A percentile compares a stretch with the other conserved stretches of the same genome.
phyloP scores from a whole-genome alignment of 257 asterid species.

The Solanum paucissectum region DNA sequence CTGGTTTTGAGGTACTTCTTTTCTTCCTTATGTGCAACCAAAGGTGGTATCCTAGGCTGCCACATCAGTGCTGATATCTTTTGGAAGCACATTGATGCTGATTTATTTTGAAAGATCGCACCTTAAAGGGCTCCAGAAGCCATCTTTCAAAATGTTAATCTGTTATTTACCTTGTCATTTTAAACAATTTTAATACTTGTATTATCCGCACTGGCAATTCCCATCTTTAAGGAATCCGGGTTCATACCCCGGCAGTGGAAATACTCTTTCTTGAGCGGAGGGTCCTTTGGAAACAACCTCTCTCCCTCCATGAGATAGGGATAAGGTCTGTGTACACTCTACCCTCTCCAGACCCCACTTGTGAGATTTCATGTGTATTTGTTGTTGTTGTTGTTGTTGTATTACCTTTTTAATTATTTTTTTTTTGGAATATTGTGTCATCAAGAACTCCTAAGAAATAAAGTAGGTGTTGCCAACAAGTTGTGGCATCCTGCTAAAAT shows the following conservation, averaged over 20 bases:
- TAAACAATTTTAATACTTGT: background rate
- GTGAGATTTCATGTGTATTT: too few relatives aligned
- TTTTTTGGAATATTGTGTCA: background rate
- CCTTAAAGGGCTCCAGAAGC: background rate
- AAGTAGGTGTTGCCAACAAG: background rate
- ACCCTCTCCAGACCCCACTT: too few relatives aligned
- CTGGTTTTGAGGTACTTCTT: background rate
- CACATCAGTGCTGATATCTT: background rate
- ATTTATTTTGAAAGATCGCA: background rate
- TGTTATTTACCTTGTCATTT: too few relatives aligned
- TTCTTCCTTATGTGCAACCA: background rate
- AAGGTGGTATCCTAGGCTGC: background rate
- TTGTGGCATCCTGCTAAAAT: background rate
- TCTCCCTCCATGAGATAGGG: too few relatives aligned
- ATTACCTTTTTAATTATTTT: background rate
- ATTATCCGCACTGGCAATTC: too few relatives aligned
- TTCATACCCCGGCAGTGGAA: too few relatives aligned
- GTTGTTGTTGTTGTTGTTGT: background rate
- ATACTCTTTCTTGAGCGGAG: too few relatives aligned
- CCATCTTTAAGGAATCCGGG: too few relatives aligned
- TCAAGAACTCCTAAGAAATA: background rate
- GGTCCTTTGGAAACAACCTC: too few relatives aligned
- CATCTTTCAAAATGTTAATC: too few relatives aligned
- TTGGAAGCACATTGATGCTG: background rate
- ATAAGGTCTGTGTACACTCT: too few relatives aligned